Base-by-base conservation (phyloP, 306 rosid species). In the Citrullus mucosospermus region DNA sequence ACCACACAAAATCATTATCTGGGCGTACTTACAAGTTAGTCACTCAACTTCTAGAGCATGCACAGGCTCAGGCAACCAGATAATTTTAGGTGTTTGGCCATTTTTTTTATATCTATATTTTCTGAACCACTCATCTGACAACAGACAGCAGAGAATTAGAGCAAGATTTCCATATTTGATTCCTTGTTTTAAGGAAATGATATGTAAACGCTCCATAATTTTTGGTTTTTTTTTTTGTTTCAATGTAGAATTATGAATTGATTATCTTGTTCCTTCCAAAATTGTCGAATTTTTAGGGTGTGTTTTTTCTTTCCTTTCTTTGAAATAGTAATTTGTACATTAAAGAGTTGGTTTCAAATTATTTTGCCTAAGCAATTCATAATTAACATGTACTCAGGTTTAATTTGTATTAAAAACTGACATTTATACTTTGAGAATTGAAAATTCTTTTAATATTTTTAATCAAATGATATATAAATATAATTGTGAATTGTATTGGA, bases 11-110 rank as follows among this genome's bases (percentile, higher is more conserved):
- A 85, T 88, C 90, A 71, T 85, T 91, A 75, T 84, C 88, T 8
- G 95, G 89, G 22, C 98, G 95, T 17, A 93, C 98, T 61, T 86
- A 85, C 88, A 93, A 93, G 84, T 82, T 88, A 72, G 97, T 91
- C 44, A 83, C 84, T 74, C 97, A 89, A 78, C 86, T 93, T 69
- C 74, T 87, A 73, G 95, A 93, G 73, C 96, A 93, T 79, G 78
- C 87, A 12, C 94, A 90, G 81, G 51, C 85, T 20, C 98, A 93
- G 80, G 5, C 85, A 50, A 83, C 92, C 9, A 87, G 96, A 57
- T 92, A 80, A 17, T 76, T 51, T 80, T 55, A 28, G 48, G 69
- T 6, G 39, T 57, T 32, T 1, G 73, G 8, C 34, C 34, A 32
- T 73, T 15, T 44, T 9, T 68, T 68, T 68, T 66, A 17, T 17